These are phyloP conservation scores for Mucor mucedo DNA, from an alignment of 371 early-diverging fungal species.

Conservation along the genomic window DNA sequence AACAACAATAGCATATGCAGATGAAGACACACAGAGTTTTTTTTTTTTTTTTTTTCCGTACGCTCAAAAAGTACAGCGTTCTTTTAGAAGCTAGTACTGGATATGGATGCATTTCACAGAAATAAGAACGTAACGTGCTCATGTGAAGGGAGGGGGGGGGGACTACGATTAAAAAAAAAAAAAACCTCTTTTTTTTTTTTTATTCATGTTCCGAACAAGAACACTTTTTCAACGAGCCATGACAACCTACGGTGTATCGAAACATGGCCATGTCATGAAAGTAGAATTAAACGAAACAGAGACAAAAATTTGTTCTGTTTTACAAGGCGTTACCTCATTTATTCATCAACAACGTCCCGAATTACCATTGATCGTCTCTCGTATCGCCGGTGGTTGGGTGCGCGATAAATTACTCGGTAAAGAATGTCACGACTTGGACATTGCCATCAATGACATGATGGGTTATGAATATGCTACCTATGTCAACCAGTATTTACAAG, in stretches of 20 bases:
- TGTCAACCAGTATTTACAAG: slow-evolving; percentile 71
- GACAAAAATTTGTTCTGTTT: slow-evolving; percentile 62
- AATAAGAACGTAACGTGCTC: too few relatives aligned
- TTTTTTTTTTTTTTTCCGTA: too few relatives aligned
- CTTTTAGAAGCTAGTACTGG: too few relatives aligned
- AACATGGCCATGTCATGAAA: slow-evolving; percentile 43
- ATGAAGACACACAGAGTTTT: too few relatives aligned
- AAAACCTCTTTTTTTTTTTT: background rate
- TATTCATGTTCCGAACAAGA: slow-evolving; percentile 18
- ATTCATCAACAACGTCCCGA: slow-evolving; percentile 56
- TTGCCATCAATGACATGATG: slow-evolving; percentile 95
- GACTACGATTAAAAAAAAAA: background rate
- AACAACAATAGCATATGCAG: too few relatives aligned
- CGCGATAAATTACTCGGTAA: slow-evolving; percentile 96
- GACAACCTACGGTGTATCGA: slow-evolving; percentile 41
- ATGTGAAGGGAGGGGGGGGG: too few relatives aligned
- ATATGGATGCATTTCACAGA: too few relatives aligned
- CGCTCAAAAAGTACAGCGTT: too few relatives aligned
- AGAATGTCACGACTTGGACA: slow-evolving; percentile 93
- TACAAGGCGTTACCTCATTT: slow-evolving; percentile 61
- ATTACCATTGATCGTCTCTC: slow-evolving; percentile 66
- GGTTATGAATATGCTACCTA: slow-evolving; percentile 93
- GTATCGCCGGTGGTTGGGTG: slow-evolving; percentile 99
- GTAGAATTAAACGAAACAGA: slow-evolving; percentile 62
- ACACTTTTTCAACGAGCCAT: background rate